Evolutionary conservation across 179 eudicot species (phyloP).

Genomic region (Silene vulgaris): DNA sequence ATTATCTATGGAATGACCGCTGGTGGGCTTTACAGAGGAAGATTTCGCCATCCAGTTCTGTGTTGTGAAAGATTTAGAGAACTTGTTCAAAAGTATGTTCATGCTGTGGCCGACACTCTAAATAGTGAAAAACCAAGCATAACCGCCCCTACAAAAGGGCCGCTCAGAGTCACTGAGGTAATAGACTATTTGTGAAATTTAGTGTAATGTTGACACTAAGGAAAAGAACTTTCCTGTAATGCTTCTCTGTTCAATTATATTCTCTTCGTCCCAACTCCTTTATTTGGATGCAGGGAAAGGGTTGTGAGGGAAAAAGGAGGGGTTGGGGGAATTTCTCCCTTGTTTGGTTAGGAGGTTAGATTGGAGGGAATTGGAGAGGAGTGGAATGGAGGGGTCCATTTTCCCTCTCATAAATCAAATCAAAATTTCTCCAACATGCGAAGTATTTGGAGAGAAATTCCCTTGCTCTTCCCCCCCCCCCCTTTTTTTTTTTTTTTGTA

Average conservation of each 20-base stretch:
- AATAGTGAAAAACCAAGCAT: constrained; percentile 62
- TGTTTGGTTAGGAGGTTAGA: background rate
- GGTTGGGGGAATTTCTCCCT: no score
- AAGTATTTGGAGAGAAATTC: no score
- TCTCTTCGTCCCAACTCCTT: background rate
- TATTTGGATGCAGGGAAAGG: background rate
- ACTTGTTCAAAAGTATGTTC: constrained; percentile 64
- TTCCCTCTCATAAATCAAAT: no score
- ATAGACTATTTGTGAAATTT: constrained; percentile 7
- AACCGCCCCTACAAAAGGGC: constrained; percentile 57
- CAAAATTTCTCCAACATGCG: no score
- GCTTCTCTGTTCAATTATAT: background rate
- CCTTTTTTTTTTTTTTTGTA: no score
- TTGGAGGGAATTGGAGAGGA: background rate
- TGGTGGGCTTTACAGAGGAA: constrained; percentile 85
- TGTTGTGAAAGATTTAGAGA: constrained; percentile 97
- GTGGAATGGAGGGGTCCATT: no score
- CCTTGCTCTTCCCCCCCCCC: no score
- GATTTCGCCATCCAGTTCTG: constrained; percentile 75
- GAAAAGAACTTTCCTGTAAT: background rate
- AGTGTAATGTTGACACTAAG: background rate
- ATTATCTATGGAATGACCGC: constrained; percentile 69
- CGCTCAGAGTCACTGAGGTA: constrained; percentile 91
- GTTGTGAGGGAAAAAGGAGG: no score
- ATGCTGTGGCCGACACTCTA: constrained; percentile 50